Evolutionary conservation across 106 monocot genomes (phyloP).

Genomic region (Allium cepa): DNA sequence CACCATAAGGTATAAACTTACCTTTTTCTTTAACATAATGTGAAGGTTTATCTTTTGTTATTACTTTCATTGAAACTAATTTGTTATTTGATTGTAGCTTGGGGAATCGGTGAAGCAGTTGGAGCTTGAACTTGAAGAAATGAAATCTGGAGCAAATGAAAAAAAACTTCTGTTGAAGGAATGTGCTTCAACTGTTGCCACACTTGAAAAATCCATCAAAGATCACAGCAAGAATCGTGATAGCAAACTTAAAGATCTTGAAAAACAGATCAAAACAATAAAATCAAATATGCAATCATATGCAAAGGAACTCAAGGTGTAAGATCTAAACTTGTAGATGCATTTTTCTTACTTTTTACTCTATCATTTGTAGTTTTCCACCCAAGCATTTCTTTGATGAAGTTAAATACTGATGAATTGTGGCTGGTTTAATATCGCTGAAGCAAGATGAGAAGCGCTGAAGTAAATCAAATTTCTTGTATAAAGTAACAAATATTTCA

Average conservation of each 20-base stretch:
- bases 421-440: no score
- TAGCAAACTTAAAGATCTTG: constrained; percentile 60
- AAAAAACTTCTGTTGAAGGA: constrained; percentile 47
- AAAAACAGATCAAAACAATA: constrained; percentile 61
- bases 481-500: no score
- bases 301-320: constrained; percentile 80
- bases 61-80: background rate
- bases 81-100: constrained; percentile 33
- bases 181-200: constrained; percentile 46
- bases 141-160: constrained; percentile 36
- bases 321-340: no score
- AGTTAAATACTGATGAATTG: no score
- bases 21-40: constrained; percentile 5
- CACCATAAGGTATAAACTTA: constrained; percentile 74
- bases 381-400: no score
- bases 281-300: constrained; percentile 75
- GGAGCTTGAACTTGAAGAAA: constrained; percentile 71
- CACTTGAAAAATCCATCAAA: constrained; percentile 69
- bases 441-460: no score
- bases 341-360: no score
- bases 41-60: constrained; percentile 1
- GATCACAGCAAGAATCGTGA: constrained; percentile 65
- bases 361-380: no score
- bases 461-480: no score
- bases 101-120: constrained; percentile 69